Base-by-base conservation (phyloP, 768 basidiomycete genomes). In the Neoboletus subvelutipes region DNA sequence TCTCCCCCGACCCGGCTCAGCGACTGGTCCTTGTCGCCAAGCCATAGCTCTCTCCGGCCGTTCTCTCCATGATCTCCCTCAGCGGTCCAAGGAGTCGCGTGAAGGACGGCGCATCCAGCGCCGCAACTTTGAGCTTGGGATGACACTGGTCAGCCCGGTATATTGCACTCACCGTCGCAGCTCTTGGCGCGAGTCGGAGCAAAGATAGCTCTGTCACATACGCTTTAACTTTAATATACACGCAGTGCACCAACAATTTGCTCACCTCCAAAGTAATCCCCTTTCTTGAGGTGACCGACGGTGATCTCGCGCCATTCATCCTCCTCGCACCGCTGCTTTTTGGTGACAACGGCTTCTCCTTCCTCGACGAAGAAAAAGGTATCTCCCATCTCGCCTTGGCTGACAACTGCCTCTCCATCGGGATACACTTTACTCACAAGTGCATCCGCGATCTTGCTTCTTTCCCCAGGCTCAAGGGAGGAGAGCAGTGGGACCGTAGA, bases 331-430 rank as follows among this genome's bases (percentile, higher is more conserved):
- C 78, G 77, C 56, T 86, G 83, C 45, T 77, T 76, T 76, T 97
- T 95, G 45, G 90, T 89, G 0, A 92, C 94, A 47, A 85, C 77
- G 2, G 96, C 96, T 62, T 90, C 86, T 18, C 96, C 96, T 64
- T 92, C 92, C 71, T 98, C 97, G 33, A 99, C 86, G 60, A 99
- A 94, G 80, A 94, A 99, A 77, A 98, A 98, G 37, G 92, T 94
- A 66, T 96, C 93, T 9, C 97, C 96, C 76, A 92, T 86, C 61
- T 99, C 97, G 53, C 96, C 96, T 72, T 98, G 89, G 47, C 78
- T 80, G 51, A 99, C 93, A 29, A 99, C 92, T 4, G 86, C 83
- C 64, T 94, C 87, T 20, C 93, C 95, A 63, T 94, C 89, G 37
- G 80, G 77, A 70, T 92, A 90, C 9, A 88, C 83, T 57, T 79